Evolutionary conservation across 257 asterid species (phyloP).

Genomic region (Gynochthodes officinalis): DNA sequence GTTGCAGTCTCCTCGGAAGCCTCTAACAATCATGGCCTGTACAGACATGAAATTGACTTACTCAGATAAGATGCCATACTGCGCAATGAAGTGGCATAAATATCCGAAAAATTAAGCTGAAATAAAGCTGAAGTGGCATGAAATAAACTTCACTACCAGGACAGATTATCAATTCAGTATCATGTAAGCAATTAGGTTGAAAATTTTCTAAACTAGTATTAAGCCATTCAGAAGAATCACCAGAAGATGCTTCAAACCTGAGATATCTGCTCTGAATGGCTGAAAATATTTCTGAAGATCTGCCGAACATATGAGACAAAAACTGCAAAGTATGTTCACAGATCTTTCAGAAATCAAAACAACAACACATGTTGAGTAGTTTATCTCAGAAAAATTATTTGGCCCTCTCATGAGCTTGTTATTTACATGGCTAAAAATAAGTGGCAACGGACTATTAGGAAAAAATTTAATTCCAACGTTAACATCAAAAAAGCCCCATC

Average conservation of each 20-base stretch:
- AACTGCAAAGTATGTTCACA: slow-evolving; percentile 47
- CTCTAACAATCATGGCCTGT: slow-evolving; percentile 98
- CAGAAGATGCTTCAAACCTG: slow-evolving; percentile 48
- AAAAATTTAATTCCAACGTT: too few species aligned
- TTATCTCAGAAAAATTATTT: background rate
- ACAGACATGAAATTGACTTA: slow-evolving; percentile 9
- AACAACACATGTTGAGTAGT: background rate
- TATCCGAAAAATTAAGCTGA: background rate
- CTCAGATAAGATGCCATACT: background rate
- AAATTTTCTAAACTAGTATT: background rate
- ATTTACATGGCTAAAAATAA: background rate
- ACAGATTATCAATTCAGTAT: background rate
- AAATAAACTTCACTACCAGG: background rate
- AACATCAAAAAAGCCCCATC: background rate
- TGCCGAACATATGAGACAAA: slow-evolving; percentile 71
- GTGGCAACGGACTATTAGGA: too few species aligned
- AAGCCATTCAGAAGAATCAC: background rate
- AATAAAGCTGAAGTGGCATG: too few species aligned
- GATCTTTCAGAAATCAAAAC: slow-evolving; percentile 8
- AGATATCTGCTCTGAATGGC: slow-evolving; percentile 79
- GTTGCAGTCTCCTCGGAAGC: slow-evolving; percentile 80
- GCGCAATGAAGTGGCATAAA: background rate
- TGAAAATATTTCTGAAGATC: slow-evolving; percentile 81
- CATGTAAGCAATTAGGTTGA: background rate
- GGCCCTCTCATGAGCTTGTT: background rate